A percentile compares a stretch with the other conserved stretches of the same genome.
phyloP scores from a whole-genome alignment of 2,329 filamentous ascomycete species.

The Lasiodiplodia gonubiensis region DNA sequence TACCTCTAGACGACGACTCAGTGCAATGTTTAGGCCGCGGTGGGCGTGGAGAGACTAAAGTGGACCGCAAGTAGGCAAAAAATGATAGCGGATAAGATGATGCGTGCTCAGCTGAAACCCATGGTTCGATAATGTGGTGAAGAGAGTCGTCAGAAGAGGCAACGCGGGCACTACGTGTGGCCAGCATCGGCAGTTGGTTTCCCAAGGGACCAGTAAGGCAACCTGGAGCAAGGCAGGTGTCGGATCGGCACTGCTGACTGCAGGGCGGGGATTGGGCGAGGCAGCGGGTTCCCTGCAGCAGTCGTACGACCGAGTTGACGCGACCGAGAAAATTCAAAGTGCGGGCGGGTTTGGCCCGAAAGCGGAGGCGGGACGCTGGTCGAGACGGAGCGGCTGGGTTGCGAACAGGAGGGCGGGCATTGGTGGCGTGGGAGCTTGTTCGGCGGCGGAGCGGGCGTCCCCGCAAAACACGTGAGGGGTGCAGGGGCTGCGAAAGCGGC shows the following conservation, averaged over 20 bases:
- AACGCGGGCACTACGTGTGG: not conserved
- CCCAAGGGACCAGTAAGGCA: not conserved
- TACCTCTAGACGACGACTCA: constrained; percentile 47
- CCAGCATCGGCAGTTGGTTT: constrained; percentile 5
- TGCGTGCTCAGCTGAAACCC: not conserved
- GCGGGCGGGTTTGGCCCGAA: constrained; percentile 5
- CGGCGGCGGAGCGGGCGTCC: constrained; percentile 8
- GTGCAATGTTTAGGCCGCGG: not conserved
- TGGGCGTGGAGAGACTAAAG: constrained; percentile 24
- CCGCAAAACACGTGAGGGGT: constrained; percentile 23
- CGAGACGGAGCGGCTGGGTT: not conserved
- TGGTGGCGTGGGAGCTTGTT: constrained; percentile 1
- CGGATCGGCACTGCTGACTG: constrained; percentile 9
- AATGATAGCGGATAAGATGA: constrained; percentile 3
- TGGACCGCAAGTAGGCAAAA: constrained; percentile 6
- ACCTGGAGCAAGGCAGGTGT: not conserved
- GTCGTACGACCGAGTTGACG: constrained; percentile 8
- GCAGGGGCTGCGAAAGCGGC: constrained; percentile 2
- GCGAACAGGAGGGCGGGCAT: constrained; percentile 17
- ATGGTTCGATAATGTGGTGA: constrained; percentile 10
- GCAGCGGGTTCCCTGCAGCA: not conserved
- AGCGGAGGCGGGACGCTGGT: constrained; percentile 3
- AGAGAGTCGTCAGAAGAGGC: not conserved
- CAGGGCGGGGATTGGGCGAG: not conserved
- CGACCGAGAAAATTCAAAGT: not conserved